These are phyloP conservation scores for Coemansia sp. DNA, from an alignment of 192 early-diverging fungal species.

Conservation along the genomic window DNA sequence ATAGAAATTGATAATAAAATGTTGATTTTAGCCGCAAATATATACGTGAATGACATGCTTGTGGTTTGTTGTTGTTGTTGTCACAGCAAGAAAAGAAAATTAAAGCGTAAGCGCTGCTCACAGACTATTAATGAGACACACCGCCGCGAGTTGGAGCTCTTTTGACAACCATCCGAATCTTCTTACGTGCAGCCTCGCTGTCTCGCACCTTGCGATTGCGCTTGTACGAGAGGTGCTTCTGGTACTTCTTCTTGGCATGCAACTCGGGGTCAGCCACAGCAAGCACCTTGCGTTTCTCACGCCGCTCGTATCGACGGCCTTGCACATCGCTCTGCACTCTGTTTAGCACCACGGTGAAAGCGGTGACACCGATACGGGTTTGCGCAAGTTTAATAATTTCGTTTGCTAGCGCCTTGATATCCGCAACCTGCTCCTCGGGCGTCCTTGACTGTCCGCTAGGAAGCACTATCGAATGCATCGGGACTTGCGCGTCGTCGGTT, in stretches of 20 bases:
- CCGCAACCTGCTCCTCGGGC: conserved; percentile 56
- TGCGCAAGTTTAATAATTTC: conserved; percentile 80
- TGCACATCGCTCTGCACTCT: conserved; percentile 66
- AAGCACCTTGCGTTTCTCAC: conserved; percentile 61
- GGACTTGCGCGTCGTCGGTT: conserved; percentile 60
- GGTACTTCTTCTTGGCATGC: conserved; percentile 65
- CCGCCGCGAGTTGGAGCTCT: not conserved
- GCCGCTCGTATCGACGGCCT: conserved; percentile 64
- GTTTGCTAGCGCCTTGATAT: conserved; percentile 72
- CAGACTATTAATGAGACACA: not conserved
- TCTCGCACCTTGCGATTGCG: conserved; percentile 67
- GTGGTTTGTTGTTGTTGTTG: too few relatives aligned
- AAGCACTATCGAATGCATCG: conserved; percentile 6
- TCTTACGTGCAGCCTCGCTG: conserved; percentile 62
- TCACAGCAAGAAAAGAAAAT: too few relatives aligned
- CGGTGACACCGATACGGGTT: conserved; percentile 70
- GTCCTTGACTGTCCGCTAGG: conserved; percentile 19
- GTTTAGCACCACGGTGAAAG: conserved; percentile 68
- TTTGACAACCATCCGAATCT: conserved; percentile 46
- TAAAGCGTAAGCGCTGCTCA: not conserved
- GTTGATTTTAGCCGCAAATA: too few relatives aligned
- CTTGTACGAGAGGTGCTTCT: conserved; percentile 74
- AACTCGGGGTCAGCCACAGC: conserved; percentile 70
- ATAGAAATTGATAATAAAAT: too few relatives aligned
- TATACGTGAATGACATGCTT: too few relatives aligned